Evolutionary conservation across 2,329 filamentous ascomycete genomes (phyloP).

Genomic region (Fusarium illudens): DNA sequence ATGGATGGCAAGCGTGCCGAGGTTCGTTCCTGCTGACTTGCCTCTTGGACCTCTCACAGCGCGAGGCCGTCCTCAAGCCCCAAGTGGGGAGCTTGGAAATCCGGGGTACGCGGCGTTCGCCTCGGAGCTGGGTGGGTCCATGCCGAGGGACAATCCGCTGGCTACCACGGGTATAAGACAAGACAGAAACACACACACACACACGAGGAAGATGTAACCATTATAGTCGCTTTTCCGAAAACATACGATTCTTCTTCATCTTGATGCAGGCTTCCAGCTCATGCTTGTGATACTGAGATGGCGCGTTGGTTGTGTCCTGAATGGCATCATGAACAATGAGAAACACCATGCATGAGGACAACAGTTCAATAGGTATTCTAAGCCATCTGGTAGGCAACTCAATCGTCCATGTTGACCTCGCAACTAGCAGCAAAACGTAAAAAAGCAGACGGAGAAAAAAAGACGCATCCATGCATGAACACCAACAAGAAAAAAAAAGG

Average conservation of each 20-base stretch:
- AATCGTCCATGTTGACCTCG: not conserved
- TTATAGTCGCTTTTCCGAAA: not conserved
- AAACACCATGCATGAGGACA: not conserved
- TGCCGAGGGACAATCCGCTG: conserved; percentile 19
- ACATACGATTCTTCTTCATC: not conserved
- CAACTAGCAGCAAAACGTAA: not conserved
- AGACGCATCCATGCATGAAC: conserved; percentile 38
- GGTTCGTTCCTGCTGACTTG: conserved; percentile 34
- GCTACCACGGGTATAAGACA: conserved; percentile 12
- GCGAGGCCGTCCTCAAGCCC: not conserved
- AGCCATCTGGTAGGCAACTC: not conserved
- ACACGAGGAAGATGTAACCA: not conserved
- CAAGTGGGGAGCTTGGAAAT: conserved; percentile 31
- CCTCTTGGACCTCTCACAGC: conserved; percentile 20
- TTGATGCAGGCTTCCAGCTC: not conserved
- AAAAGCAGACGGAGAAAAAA: conserved; percentile 18
- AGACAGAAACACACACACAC: not conserved
- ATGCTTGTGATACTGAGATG: not conserved
- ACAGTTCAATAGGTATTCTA: not conserved
- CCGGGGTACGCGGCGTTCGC: conserved; percentile 36
- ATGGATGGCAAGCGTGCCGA: conserved; percentile 33
- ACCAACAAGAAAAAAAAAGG: conserved; percentile 34
- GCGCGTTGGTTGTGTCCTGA: not conserved
- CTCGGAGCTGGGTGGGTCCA: conserved; percentile 29
- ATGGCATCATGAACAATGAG: not conserved